These are phyloP conservation scores for Carnegiea gigantea DNA, from an alignment of 179 eudicot genomes.

Conservation along the genomic window DNA sequence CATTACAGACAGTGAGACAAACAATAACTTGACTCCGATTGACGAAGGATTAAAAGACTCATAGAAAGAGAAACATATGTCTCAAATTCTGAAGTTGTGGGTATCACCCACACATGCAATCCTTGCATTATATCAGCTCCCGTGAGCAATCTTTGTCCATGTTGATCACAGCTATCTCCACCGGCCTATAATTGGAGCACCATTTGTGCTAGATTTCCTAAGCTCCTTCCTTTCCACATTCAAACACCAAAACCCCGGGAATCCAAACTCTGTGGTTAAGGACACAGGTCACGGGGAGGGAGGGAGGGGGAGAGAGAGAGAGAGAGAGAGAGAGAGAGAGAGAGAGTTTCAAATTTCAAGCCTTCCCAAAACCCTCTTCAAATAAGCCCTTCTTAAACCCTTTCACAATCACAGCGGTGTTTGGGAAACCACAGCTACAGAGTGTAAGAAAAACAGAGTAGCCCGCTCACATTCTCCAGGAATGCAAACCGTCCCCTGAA, in stretches of 20 bases:
- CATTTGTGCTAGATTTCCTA: no score
- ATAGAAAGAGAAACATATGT: no score
- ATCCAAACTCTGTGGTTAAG: constrained; percentile 26
- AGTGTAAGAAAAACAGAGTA: neutral
- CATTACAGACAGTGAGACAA: no score
- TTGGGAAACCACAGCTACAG: neutral
- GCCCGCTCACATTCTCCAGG: neutral
- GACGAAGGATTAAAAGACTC: no score
- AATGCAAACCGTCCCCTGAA: neutral
- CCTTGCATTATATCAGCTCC: no score
- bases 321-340: no score
- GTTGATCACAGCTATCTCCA: neutral
- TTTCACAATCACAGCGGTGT: neutral
- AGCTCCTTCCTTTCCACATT: neutral
- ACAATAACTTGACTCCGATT: no score
- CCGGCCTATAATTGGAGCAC: no score
- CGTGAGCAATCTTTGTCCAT: no score
- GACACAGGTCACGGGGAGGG: constrained; percentile 1
- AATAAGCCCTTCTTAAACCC: neutral
- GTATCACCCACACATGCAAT: no score
- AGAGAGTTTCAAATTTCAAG: neutral
- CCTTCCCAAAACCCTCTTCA: neutral
- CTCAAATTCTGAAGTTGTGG: no score
- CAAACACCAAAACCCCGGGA: constrained; percentile 33
- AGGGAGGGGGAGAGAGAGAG: neutral